Conservation (phyloP, 192 early-diverging fungal species). For the Coemansia furcata region DNA sequence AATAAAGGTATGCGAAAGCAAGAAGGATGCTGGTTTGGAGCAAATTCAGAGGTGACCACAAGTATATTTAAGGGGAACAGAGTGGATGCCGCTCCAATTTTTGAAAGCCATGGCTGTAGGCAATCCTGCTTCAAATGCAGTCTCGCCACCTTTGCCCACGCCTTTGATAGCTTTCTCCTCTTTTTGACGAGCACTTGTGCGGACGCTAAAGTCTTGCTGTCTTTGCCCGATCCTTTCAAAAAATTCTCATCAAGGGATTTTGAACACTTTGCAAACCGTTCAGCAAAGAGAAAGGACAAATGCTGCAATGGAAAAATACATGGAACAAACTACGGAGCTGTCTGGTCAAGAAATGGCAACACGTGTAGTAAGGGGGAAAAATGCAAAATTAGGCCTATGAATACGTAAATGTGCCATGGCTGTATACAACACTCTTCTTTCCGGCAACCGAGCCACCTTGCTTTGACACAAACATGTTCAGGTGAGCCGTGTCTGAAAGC, state of each 20-base stretch:
- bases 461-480: constrained; percentile 44
- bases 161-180: background rate
- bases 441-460: constrained; percentile 37
- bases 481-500: constrained; percentile 22
- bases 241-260: background rate
- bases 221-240: background rate
- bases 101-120: background rate
- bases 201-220: background rate
- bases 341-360: background rate
- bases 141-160: background rate
- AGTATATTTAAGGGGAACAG: background rate
- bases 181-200: too few species aligned
- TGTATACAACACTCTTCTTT: constrained; percentile 19
- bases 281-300: background rate
- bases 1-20: background rate
- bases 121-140: background rate
- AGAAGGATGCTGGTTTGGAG: background rate
- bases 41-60: background rate
- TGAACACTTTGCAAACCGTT: background rate
- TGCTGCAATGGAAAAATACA: background rate
- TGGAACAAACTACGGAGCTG: background rate
- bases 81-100: background rate
- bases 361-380: background rate
- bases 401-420: constrained; percentile 2
- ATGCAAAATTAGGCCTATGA: background rate